Conservation (phyloP, 768 basidiomycete genomes). For the Russula sp. region DNA sequence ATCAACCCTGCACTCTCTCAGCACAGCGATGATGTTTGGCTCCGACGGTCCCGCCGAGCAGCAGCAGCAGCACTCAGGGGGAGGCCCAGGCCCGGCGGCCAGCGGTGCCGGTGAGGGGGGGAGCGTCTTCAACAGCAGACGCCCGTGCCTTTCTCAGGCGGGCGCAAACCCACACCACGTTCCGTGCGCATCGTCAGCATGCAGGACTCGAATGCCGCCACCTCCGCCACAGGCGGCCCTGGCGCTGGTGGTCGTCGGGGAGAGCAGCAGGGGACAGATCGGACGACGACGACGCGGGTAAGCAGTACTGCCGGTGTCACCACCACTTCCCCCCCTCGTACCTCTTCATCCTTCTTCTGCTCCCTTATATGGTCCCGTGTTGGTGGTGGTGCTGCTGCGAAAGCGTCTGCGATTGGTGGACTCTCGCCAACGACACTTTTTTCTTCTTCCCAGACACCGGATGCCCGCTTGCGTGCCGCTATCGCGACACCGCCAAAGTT, state of each 20-base stretch:
- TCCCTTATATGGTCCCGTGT: constrained; percentile 59
- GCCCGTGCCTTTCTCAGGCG: constrained; percentile 44
- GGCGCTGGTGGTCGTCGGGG: constrained; percentile 34
- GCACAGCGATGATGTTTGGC: constrained; percentile 39
- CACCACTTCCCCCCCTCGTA: not conserved
- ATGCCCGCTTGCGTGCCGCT: constrained; percentile 34
- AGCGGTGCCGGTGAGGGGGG: not conserved
- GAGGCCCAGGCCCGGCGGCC: constrained; percentile 23
- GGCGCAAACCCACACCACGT: constrained; percentile 76
- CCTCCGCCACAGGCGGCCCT: not conserved
- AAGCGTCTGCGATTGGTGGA: constrained; percentile 40
- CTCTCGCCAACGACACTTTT: constrained; percentile 47
- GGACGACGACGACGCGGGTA: constrained; percentile 50
- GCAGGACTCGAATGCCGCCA: constrained; percentile 40
- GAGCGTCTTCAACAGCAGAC: too few relatives aligned
- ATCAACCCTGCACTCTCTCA: constrained; percentile 62
- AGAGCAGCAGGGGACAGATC: constrained; percentile 52
- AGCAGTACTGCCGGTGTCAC: constrained; percentile 36
- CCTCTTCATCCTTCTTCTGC: constrained; percentile 33
- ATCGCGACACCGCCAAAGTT: constrained; percentile 55
- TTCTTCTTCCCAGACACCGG: constrained; percentile 41
- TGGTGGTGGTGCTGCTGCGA: constrained; percentile 50
- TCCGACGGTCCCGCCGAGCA: constrained; percentile 27
- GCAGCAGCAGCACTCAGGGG: too few relatives aligned
- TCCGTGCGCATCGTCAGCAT: constrained; percentile 79